Conservation (phyloP, 2,329 filamentous ascomycete genomes). For the Microdochium bolleyi region DNA sequence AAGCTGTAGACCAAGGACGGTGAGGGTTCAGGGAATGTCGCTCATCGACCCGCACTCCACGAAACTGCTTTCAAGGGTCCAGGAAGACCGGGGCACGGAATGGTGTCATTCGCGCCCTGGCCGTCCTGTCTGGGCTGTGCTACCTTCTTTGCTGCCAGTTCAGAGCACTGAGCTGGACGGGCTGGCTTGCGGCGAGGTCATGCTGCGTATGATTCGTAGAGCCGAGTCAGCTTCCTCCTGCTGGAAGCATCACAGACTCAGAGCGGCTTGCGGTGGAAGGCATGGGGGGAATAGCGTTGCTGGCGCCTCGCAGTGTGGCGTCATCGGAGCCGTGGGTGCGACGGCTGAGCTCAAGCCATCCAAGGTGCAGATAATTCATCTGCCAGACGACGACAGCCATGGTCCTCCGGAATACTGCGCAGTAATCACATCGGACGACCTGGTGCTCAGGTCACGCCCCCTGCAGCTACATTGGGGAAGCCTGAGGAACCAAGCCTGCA, state of each 20-base stretch:
- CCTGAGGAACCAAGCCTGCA: background rate
- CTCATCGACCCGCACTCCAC: background rate
- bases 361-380: too few relatives aligned
- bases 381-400: too few relatives aligned
- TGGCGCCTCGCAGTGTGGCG: background rate
- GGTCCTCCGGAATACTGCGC: too few relatives aligned
- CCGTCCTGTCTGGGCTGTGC: background rate
- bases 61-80: background rate
- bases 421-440: too few relatives aligned
- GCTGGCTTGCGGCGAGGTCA: background rate
- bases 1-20: background rate
- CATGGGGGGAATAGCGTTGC: background rate
- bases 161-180: background rate
- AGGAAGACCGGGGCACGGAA: background rate
- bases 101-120: background rate
- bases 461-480: background rate
- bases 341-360: background rate
- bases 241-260: background rate
- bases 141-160: background rate
- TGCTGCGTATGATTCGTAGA: background rate
- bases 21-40: background rate
- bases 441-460: too few relatives aligned
- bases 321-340: background rate
- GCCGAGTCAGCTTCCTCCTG: background rate
- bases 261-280: too few relatives aligned